Conservation (phyloP, 345 rosid species). For the Salix caprea region DNA sequence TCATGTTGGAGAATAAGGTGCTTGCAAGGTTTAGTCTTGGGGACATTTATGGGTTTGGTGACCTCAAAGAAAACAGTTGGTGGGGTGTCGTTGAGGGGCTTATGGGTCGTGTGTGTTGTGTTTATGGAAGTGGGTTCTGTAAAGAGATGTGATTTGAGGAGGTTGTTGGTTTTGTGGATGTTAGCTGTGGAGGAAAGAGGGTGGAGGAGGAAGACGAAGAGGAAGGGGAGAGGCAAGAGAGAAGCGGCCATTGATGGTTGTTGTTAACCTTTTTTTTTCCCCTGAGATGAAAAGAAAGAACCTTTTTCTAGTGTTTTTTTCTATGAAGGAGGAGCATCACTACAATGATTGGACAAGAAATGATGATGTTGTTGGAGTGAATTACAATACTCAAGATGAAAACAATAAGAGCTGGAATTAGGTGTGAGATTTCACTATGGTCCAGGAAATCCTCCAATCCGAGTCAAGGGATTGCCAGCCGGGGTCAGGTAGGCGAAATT, state of each 20-base stretch:
- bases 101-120: not conserved
- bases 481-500: too few species aligned
- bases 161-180: conserved; percentile 35
- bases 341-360: not conserved
- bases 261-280: not conserved
- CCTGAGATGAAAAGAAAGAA: too few species aligned
- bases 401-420: not conserved
- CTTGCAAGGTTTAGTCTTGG: conserved; percentile 46
- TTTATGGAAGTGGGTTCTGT: conserved; percentile 28
- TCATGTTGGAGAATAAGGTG: conserved; percentile 59
- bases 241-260: conserved; percentile 42
- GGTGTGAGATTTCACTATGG: too few species aligned
- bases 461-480: too few species aligned
- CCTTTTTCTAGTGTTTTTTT: not conserved
- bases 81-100: conserved; percentile 18
- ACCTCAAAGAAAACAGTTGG: conserved; percentile 79
- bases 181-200: conserved; percentile 31
- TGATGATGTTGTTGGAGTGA: not conserved
- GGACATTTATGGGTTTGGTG: conserved; percentile 45
- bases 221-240: conserved; percentile 22
- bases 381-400: not conserved
- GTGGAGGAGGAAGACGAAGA: conserved; percentile 26
- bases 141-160: conserved; percentile 28
- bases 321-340: not conserved
- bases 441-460: too few species aligned